A percentile compares a stretch with the other conserved stretches of the same genome.
Conservation (phyloP, 2,329 filamentous ascomycete species). For the Fusarium sp. region DNA sequence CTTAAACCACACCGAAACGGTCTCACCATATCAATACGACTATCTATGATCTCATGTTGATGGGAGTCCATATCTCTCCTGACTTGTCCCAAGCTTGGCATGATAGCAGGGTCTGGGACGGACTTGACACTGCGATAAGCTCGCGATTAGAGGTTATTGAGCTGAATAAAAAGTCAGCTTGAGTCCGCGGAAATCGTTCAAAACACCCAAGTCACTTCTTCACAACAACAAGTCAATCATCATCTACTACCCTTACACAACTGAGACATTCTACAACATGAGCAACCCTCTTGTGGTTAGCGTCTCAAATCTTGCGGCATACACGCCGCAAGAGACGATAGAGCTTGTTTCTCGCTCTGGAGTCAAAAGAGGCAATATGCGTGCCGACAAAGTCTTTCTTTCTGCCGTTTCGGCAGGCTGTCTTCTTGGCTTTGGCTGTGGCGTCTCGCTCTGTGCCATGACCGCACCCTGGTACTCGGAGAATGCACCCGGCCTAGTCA, state of each 20-base stretch:
- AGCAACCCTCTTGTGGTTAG: conserved; percentile 32
- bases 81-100: not conserved
- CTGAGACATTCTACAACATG: conserved; percentile 9
- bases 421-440: conserved; percentile 40
- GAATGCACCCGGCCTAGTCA: conserved; percentile 39
- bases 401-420: conserved; percentile 38
- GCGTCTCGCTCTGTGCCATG: conserved; percentile 36
- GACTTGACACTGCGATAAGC: conserved; percentile 6
- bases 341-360: conserved; percentile 39
- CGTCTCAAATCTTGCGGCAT: conserved; percentile 34
- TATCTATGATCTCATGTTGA: conserved; percentile 3
- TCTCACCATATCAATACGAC: conserved; percentile 1
- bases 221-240: not conserved
- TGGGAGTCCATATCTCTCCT: conserved; percentile 6
- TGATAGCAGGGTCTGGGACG: not conserved
- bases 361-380: conserved; percentile 33
- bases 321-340: conserved; percentile 38
- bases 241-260: not conserved
- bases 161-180: not conserved
- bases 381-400: conserved; percentile 38
- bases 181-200: not conserved
- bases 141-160: not conserved
- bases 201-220: not conserved
- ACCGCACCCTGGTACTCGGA: conserved; percentile 41
- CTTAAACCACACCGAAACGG: not conserved